Conservation (phyloP, 1,139 yeast species). For the Candida glucosophila region DNA sequence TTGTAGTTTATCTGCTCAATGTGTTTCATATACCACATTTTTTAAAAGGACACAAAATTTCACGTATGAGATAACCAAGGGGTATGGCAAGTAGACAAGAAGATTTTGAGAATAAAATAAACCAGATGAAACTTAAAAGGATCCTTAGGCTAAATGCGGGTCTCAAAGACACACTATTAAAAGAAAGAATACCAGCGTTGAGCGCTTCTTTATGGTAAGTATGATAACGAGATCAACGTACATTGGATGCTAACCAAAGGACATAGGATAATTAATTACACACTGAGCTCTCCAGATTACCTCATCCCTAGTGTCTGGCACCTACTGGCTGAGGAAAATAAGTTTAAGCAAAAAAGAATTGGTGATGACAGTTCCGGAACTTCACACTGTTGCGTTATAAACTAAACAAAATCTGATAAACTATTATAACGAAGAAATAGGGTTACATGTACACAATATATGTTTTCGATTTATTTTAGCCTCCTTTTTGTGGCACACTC, state of each 20-base stretch:
- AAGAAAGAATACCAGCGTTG: constrained; percentile 62
- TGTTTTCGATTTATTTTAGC: too few relatives aligned
- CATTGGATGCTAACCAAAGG: constrained; percentile 7
- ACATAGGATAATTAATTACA: constrained; percentile 33
- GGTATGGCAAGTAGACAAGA: too few relatives aligned
- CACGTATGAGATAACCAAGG: too few relatives aligned
- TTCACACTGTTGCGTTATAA: constrained; percentile 38
- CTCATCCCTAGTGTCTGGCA: constrained; percentile 45
- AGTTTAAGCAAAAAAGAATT: constrained; percentile 24
- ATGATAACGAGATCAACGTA: constrained; percentile 1
- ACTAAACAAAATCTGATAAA: constrained; percentile 12
- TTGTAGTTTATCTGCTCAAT: too few relatives aligned
- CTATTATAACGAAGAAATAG: too few relatives aligned
- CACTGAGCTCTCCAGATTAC: constrained; percentile 43
- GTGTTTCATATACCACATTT: too few relatives aligned
- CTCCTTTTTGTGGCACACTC: constrained; percentile 29
- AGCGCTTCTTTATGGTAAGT: constrained; percentile 46
- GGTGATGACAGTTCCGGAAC: constrained; percentile 6
- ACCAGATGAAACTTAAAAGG: constrained; percentile 50
- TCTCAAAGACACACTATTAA: constrained; percentile 42
- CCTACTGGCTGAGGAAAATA: constrained; percentile 38
- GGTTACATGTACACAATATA: too few relatives aligned
- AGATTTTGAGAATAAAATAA: constrained; percentile 22
- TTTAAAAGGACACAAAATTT: too few relatives aligned
- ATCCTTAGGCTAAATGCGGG: constrained; percentile 52